phyloP scores from a whole-genome alignment of 2,329 filamentous ascomycete genomes.

The Exserohilum turcica region DNA sequence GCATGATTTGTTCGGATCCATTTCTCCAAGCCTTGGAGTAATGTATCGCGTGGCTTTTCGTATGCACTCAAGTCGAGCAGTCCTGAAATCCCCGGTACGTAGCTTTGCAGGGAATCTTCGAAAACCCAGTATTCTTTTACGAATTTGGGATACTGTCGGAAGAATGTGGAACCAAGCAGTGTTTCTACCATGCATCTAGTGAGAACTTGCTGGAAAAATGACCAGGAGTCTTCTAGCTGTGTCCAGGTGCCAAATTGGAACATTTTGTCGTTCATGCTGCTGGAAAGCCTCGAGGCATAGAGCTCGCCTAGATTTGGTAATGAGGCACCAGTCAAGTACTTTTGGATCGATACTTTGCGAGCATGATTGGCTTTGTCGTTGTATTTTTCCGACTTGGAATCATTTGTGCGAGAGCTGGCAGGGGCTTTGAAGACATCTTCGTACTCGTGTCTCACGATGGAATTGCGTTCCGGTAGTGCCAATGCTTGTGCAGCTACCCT shows the following conservation, averaged over 20 bases:
- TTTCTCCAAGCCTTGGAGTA: conserved; percentile 27
- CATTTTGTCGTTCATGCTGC: conserved; percentile 38
- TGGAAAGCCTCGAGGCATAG: conserved; percentile 28
- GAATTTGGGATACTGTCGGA: conserved; percentile 33
- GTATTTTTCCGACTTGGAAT: background rate
- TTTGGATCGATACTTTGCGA: conserved; percentile 12
- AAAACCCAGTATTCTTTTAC: conserved; percentile 37
- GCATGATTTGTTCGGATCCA: conserved; percentile 28
- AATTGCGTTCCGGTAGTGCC: background rate
- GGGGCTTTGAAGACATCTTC: background rate
- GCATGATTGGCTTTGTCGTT: conserved; percentile 5
- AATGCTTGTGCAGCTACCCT: conserved; percentile 20
- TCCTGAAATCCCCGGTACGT: conserved; percentile 24
- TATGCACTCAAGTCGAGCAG: conserved; percentile 22
- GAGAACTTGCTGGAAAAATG: conserved; percentile 36
- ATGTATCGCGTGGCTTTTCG: conserved; percentile 22
- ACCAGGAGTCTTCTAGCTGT: conserved; percentile 39
- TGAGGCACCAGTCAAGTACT: conserved; percentile 22
- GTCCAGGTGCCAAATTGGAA: conserved; percentile 38
- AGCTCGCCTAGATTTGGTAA: conserved; percentile 17
- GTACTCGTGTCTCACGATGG: background rate
- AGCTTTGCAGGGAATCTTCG: conserved; percentile 24
- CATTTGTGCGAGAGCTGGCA: background rate
- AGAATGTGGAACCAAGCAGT: conserved; percentile 31
- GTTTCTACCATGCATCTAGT: conserved; percentile 31